These are phyloP conservation scores for Leptographium galeiforme DNA, from an alignment of 2,329 filamentous ascomycete species.

Conservation along the genomic window DNA sequence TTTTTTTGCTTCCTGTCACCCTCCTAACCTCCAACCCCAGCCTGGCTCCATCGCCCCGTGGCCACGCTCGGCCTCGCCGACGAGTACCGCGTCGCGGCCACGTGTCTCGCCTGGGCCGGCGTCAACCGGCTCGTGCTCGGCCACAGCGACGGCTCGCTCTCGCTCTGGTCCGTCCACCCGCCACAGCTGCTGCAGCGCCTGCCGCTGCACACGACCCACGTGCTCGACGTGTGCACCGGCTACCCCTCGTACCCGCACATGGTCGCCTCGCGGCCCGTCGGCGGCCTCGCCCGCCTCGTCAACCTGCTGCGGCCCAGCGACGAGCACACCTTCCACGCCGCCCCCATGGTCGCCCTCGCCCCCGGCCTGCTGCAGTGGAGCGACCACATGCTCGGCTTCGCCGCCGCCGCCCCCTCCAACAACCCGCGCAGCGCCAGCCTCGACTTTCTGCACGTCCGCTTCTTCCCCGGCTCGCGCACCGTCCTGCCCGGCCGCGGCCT, in stretches of 20 bases:
- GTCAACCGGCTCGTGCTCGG: constrained; percentile 41
- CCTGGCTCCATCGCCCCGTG: constrained; percentile 29
- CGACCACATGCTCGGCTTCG: constrained; percentile 42
- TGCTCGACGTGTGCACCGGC: constrained; percentile 41
- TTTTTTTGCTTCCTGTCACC: not conserved
- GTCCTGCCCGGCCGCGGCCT: constrained; percentile 27
- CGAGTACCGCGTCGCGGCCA: constrained; percentile 35
- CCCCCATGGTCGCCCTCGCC: constrained; percentile 36
- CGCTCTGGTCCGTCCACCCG: constrained; percentile 42
- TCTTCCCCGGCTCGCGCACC: constrained; percentile 38
- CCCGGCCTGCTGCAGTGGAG: constrained; percentile 40
- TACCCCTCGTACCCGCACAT: constrained; percentile 44
- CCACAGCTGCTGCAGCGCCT: constrained; percentile 34
- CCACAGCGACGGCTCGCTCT: constrained; percentile 42
- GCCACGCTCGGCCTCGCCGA: constrained; percentile 29
- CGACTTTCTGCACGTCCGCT: constrained; percentile 37
- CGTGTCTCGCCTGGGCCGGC: constrained; percentile 40
- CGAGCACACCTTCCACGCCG: constrained; percentile 40
- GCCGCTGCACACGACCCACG: constrained; percentile 36
- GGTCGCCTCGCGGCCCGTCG: constrained; percentile 40
- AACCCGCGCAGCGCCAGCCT: constrained; percentile 38
- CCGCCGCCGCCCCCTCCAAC: constrained; percentile 36
- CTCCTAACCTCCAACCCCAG: constrained; percentile 23
- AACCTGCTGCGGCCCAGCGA: constrained; percentile 38
- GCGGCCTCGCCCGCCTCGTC: constrained; percentile 37